A percentile compares a stretch with the other conserved stretches of the same genome.
phyloP scores from a whole-genome alignment of 163 green algal species.

The Chlorella variabilis region DNA sequence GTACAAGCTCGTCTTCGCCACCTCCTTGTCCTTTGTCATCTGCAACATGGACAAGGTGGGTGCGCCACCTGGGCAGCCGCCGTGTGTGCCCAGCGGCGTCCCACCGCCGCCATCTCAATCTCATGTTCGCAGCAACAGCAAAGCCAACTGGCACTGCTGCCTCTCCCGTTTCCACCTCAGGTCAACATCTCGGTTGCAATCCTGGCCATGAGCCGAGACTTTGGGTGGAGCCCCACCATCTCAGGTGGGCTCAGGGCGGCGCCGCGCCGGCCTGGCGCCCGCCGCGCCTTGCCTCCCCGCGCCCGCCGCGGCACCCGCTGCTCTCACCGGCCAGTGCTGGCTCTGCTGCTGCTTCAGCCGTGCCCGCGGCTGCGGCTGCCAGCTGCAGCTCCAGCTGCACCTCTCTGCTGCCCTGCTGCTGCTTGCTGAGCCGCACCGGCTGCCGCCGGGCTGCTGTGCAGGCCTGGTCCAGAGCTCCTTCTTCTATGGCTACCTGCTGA shows the following conservation, averaged over 20 bases:
- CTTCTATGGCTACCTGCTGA: slow-evolving; percentile 70
- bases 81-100: too few relatives aligned
- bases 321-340: too few relatives aligned
- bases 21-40: slow-evolving; percentile 77
- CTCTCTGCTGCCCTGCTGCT: too few relatives aligned
- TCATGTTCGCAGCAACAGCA: too few relatives aligned
- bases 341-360: too few relatives aligned
- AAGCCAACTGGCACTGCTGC: neutral
- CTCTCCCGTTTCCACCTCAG: slow-evolving; percentile 25
- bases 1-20: slow-evolving; percentile 76
- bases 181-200: slow-evolving; percentile 81
- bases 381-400: too few relatives aligned
- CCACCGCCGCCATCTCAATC: too few relatives aligned
- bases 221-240: slow-evolving; percentile 71
- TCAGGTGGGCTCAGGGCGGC: slow-evolving; percentile 19
- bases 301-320: too few relatives aligned
- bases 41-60: slow-evolving; percentile 80
- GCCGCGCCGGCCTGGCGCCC: neutral
- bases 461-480: slow-evolving; percentile 64
- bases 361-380: too few relatives aligned
- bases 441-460: too few relatives aligned
- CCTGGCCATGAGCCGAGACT: slow-evolving; percentile 76
- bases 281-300: neutral
- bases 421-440: too few relatives aligned
- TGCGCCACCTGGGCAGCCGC: neutral